Base-by-base conservation (phyloP, 305 asterid species). In the Nicotiana rustica region DNA sequence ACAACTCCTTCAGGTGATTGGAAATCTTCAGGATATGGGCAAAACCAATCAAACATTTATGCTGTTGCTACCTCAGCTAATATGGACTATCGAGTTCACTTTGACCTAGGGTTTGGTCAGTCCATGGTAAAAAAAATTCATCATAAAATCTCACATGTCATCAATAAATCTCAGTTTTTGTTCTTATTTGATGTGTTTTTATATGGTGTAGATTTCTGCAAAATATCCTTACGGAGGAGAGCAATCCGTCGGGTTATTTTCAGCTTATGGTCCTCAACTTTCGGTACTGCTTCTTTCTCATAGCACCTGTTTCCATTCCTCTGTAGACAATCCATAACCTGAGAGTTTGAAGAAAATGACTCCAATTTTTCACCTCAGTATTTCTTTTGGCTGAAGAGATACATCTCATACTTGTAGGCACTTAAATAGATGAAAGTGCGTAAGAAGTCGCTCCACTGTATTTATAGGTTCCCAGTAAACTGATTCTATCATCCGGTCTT, bases 71-170 rank as follows among this genome's bases (percentile, higher is more conserved):
- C 25, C 25, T 25, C 25, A 25, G 25, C 25, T 25, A 25, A 79
- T 73, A 78, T 84, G 77, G 93, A 90, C 60, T 87, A 85, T 77
- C 88, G 82, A 81, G 87, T 90, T 62, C 89, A 84, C 81, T 83
- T 86, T 7, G 96, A 94, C 82, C 91, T 89, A 70, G 96, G 98
- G 68, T 88, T 88, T 71, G 87, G 93, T 57, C 95, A 91, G 68
- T 85, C 93, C 35, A 56, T 86, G 96, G 98, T 94, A 86, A 77
- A 44, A 10, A 31, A 64, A 36, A 25, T 25, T 77, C 61, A 73
- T 78, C n/a, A 18, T 80, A 1, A 12, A 38, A 79, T 49, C 21
- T 21, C 36, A 6, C 57, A 10, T 0, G 31, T 73, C 78, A 7
- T 10, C 6, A 35, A 25, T 29, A 61, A 65, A 78, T 81, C 15